Evolutionary conservation across 345 rosid genomes (phyloP).

Genomic region (Populus alba): DNA sequence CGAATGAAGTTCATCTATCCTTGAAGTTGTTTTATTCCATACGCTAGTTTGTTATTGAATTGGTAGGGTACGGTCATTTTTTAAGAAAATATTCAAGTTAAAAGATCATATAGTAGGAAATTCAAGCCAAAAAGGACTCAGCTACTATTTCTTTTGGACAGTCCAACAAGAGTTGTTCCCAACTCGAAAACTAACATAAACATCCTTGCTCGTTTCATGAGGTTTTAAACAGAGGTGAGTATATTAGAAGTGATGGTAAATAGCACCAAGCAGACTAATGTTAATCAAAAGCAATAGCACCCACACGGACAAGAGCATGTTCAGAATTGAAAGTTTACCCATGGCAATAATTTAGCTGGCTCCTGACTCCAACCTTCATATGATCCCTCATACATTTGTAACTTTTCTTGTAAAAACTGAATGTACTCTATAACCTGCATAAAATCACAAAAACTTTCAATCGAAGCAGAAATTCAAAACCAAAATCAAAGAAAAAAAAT

Average conservation of each 20-base stretch:
- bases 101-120: not conserved
- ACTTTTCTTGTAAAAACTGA: conserved; percentile 30
- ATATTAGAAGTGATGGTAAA: not conserved
- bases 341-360: conserved; percentile 24
- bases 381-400: conserved; percentile 26
- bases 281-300: not conserved
- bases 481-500: no score
- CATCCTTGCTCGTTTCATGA: not conserved
- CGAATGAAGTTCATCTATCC: not conserved
- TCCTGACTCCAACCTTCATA: conserved; percentile 28
- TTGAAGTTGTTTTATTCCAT: not conserved
- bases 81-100: not conserved
- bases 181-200: not conserved
- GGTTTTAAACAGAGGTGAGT: not conserved
- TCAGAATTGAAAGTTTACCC: conserved; percentile 18
- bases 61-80: not conserved
- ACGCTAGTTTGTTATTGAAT: not conserved
- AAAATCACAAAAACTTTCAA: not conserved
- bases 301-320: not conserved
- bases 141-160: not conserved
- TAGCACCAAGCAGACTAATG: not conserved
- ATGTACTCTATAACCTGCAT: conserved; percentile 38
- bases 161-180: not conserved
- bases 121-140: not conserved
- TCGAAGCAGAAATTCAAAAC: not conserved